Conservation (phyloP, 805 yeast species). For the Wickerhamomyces strasburgensis region DNA sequence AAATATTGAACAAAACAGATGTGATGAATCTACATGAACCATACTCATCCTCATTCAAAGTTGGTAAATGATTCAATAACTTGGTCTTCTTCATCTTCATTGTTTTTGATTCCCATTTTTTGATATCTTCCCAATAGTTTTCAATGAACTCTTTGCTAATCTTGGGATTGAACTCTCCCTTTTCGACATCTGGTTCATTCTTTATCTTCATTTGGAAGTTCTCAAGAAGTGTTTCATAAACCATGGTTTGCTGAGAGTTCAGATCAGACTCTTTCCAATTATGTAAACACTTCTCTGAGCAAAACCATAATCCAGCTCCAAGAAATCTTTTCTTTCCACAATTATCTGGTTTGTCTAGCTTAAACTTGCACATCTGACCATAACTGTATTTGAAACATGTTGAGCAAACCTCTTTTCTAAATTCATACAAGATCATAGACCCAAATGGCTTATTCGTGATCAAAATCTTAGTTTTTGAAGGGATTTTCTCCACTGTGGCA, state of each 20-base stretch:
- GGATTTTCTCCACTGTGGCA: conserved; percentile 34
- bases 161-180: conserved; percentile 4
- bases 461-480: conserved; percentile 37
- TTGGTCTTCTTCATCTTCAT: conserved; percentile 33
- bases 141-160: conserved; percentile 20
- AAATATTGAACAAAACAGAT: conserved; percentile 30
- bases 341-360: conserved; percentile 19
- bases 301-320: conserved; percentile 49
- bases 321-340: conserved; percentile 20
- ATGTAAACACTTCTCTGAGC: conserved; percentile 40
- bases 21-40: conserved; percentile 45
- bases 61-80: conserved; percentile 33
- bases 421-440: conserved; percentile 43
- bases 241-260: conserved; percentile 30
- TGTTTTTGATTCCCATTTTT: conserved; percentile 33
- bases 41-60: conserved; percentile 49
- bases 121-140: conserved; percentile 35
- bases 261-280: conserved; percentile 33
- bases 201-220: conserved; percentile 28
- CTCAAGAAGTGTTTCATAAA: conserved; percentile 29
- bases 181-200: conserved; percentile 10
- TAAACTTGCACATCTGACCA: conserved; percentile 43
- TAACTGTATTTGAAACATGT: conserved; percentile 44
- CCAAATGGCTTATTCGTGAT: conserved; percentile 40
- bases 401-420: conserved; percentile 59